These are phyloP conservation scores for Pyrenopolyporus hunteri DNA, from an alignment of 495 filamentous ascomycete species.

Conservation along the genomic window DNA sequence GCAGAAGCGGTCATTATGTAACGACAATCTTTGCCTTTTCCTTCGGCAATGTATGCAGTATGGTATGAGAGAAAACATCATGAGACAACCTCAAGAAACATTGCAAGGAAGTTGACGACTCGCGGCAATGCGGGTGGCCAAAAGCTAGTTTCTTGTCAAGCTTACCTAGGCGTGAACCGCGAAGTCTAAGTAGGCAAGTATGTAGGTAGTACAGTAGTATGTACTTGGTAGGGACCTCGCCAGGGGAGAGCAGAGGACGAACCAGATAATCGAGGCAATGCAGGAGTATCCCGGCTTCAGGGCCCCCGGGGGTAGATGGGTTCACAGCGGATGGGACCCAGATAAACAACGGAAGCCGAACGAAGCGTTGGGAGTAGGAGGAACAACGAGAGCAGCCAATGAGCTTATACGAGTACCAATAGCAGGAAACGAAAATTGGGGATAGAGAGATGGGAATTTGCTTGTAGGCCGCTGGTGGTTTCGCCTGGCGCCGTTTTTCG, in stretches of 20 bases:
- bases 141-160: slow-evolving; percentile 40
- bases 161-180: slow-evolving; percentile 31
- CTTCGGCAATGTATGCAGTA: slow-evolving; percentile 44
- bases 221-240: slow-evolving; percentile 28
- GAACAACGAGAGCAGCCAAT: slow-evolving; percentile 31
- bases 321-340: slow-evolving; percentile 37
- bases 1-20: slow-evolving; percentile 43
- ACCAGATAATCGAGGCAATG: slow-evolving; percentile 33
- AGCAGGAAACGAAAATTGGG: slow-evolving; percentile 42
- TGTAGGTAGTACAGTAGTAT: slow-evolving; percentile 30
- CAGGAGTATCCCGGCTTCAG: slow-evolving; percentile 39
- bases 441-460: slow-evolving; percentile 37
- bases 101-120: slow-evolving; percentile 41
- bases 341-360: slow-evolving; percentile 39
- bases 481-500: slow-evolving; percentile 42
- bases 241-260: slow-evolving; percentile 33
- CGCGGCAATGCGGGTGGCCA: slow-evolving; percentile 39
- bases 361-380: slow-evolving; percentile 36
- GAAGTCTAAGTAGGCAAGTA: slow-evolving; percentile 33
- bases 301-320: slow-evolving; percentile 24
- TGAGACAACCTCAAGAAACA: slow-evolving; percentile 44
- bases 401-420: slow-evolving; percentile 25
- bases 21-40: slow-evolving; percentile 47
- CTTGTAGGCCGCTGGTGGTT: slow-evolving; percentile 35
- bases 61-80: slow-evolving; percentile 43